Conservation (phyloP, 2,329 filamentous ascomycete species). For the Colletotrichum lindemuthianum region DNA sequence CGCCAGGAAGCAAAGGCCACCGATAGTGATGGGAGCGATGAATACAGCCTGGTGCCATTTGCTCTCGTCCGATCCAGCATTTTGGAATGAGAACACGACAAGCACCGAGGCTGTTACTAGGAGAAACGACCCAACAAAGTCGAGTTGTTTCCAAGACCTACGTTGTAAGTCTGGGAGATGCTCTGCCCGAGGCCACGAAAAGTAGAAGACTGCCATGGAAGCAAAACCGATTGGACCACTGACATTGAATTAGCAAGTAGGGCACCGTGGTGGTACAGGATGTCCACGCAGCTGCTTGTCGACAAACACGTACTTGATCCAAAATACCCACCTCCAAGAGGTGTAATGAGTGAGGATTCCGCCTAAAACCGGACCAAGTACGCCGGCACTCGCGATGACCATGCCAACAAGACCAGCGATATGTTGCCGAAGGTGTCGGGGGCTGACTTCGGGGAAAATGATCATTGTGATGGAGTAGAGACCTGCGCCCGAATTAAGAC, state of each 20-base stretch:
- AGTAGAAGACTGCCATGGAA: slow-evolving; percentile 57
- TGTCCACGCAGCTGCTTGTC: neutral
- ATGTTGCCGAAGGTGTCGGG: slow-evolving; percentile 50
- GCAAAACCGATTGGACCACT: slow-evolving; percentile 62
- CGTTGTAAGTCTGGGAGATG: slow-evolving; percentile 50
- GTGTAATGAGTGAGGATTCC: slow-evolving; percentile 60
- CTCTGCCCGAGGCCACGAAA: slow-evolving; percentile 60
- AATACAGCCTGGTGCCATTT: slow-evolving; percentile 56
- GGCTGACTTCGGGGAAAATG: slow-evolving; percentile 61
- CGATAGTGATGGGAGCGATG: slow-evolving; percentile 52
- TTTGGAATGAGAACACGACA: slow-evolving; percentile 68
- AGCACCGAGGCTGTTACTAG: slow-evolving; percentile 63
- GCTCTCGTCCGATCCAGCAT: slow-evolving; percentile 50
- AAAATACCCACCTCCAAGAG: slow-evolving; percentile 67
- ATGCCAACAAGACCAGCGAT: slow-evolving; percentile 60
- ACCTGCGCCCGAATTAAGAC: slow-evolving; percentile 44
- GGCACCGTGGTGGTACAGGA: neutral
- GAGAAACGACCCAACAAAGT: slow-evolving; percentile 63
- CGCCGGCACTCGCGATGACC: slow-evolving; percentile 58
- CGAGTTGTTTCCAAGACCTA: slow-evolving; percentile 60
- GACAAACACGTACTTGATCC: slow-evolving; percentile 61
- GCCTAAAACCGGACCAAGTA: slow-evolving; percentile 62
- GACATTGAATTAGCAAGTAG: slow-evolving; percentile 25
- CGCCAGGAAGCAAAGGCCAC: slow-evolving; percentile 46
- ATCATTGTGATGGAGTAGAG: slow-evolving; percentile 68